Base-by-base conservation (phyloP, 139 green algal genomes). In the Microglena sp. region DNA sequence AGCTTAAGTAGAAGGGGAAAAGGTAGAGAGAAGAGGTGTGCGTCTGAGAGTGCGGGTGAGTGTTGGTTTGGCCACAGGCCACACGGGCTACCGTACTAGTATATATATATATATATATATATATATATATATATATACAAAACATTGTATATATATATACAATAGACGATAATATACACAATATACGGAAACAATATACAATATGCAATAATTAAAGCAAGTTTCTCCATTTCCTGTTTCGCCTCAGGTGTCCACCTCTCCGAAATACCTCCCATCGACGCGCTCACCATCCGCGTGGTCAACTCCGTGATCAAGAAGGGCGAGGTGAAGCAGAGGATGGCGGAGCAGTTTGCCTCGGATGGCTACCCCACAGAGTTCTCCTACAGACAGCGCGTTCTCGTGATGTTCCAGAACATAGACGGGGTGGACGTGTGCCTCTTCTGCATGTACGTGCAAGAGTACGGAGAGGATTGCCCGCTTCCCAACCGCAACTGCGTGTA, bases 361-460 rank as follows among this genome's bases (percentile, higher is more conserved):
- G 83, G 79, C 56, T 92, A 87, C 72, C 67, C 86, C 2, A 69
- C 70, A 8, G 79, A 88, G 35, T 95, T 96, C 65, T 63, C 76
- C 7, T 98, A 97, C 84, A 76, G 79, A 27, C 94, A 96, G 64
- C 95, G 95, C 69, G 92, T 95, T 54, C 77, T 99, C 31, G 62
- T 97, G 46, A 78, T 99, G 45, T 99, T 97, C 76, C 93, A 67
- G 70, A 86, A 82, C 40, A 77, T 95, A 8, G 87, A 94, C 60
- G 86, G 87, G 60, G 90, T 96, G 64, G 93, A 98, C 64, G 82
- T 97, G 22, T 92, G 83, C 72, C 72, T 99, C 28, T 97, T 94
- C 75, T 90, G 28, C 50, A 59, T 18, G 50, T 67, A 58, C 60
- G 60, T 95, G 30, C 91, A 99, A 64, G 94, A 99, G 78, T 99